Evolutionary conservation across 129 eudicot species (phyloP), one percentile per base, ranked within the genome.

Genomic region (Rutidosis leptorrhynchoides): DNA sequence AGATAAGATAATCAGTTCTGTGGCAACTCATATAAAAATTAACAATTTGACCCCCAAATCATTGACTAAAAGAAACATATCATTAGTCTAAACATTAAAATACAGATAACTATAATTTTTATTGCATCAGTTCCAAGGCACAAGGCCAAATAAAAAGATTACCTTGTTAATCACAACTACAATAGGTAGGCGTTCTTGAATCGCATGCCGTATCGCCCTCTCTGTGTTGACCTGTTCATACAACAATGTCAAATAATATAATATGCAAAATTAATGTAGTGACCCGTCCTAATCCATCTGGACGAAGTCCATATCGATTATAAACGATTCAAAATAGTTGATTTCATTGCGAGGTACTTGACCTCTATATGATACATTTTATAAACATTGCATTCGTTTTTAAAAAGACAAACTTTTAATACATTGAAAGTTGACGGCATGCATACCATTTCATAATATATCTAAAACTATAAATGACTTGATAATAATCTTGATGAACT

Each of bases 151-250:
- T 37, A 40, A 40, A 29, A 17, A 19, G 17, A 48, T 37, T 80
- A 94, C 99, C 99, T 94, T 94, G 78, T 92, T 92, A 61, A 92
- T 81, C 30, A 92, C 98, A 43, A 92, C 89, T 4, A 88, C 98
- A 30, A 92, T 88, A 24, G 98, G 96, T 22, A 92, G 78, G 32
- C 96, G 91, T 20, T 92, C 98, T 63, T 85, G 98, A 59, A 85
- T 83, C 7, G 98, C 98, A 80, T 92, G 98, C n/a, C 96, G 89
- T 43, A 92, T 92, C 4, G 98, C 98, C 65, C 98, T 92, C 74
- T 92, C 98, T 7, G 98, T 92, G 73, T 92, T 93, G n/a, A 71
- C 95, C 99, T 94, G 83, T 71, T 46, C 45, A 78, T 20, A 15
- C 51, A 21, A 35, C n/a, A 40, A 74, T 60, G 65, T 57, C 37